phyloP scores from a whole-genome alignment of 352 stramenopile species.

The Aphanomyces astaci region DNA sequence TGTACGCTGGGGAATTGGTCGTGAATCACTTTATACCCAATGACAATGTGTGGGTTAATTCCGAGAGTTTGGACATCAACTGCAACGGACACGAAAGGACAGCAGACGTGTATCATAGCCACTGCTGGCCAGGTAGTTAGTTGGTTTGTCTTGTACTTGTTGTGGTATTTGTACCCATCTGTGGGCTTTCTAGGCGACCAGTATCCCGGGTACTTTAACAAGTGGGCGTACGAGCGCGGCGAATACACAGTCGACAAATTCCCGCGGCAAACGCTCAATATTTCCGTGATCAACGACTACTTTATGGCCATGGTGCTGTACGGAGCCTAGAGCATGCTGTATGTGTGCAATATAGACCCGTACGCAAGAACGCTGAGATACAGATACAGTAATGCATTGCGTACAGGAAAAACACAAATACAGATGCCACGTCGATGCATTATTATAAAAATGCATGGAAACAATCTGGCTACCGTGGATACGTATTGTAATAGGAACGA shows the following conservation, averaged over 20 bases:
- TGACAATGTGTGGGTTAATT: not conserved
- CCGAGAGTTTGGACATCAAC: not conserved
- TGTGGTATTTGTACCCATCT: not conserved
- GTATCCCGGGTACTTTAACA: not conserved
- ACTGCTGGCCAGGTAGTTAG: conserved; percentile 8
- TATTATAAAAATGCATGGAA: too few species aligned
- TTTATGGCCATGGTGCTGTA: not conserved
- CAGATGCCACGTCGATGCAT: too few species aligned
- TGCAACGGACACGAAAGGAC: not conserved
- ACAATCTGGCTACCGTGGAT: too few species aligned
- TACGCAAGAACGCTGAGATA: too few species aligned
- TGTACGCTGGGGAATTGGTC: not conserved
- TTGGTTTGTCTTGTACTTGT: not conserved
- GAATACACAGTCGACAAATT: not conserved
- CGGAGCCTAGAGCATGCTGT: not conserved
- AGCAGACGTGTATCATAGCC: not conserved
- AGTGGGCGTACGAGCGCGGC: not conserved
- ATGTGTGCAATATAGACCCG: not conserved
- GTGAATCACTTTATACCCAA: not conserved
- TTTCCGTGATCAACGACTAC: not conserved
- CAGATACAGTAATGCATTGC: too few species aligned
- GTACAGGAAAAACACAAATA: too few species aligned
- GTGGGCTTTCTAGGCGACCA: not conserved
- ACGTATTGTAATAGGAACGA: too few species aligned
- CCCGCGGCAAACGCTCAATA: not conserved